Percentiles rank a stretch among this genome's conserved stretches.
phyloP scores from a whole-genome alignment of 2,329 filamentous ascomycete species.

The Blastomyces gilchristii region DNA sequence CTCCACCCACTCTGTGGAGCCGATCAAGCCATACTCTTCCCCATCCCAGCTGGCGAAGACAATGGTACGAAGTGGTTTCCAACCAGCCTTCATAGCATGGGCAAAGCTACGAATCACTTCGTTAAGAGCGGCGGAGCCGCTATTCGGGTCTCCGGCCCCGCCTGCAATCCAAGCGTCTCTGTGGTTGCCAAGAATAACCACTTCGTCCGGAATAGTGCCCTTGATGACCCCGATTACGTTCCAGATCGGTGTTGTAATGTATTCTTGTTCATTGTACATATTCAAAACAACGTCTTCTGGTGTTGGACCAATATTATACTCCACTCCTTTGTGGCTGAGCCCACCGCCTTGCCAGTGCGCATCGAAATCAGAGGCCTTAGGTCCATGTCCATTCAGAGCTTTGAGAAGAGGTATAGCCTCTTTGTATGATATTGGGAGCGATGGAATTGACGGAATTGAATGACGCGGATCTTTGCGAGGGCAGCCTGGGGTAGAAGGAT shows the following conservation, averaged over 20 bases:
- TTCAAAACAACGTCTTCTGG: conserved; percentile 62
- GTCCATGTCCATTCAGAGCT: conserved; percentile 80
- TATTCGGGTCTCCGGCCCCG: conserved; percentile 75
- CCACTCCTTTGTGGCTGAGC: conserved; percentile 65
- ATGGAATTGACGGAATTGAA: conserved; percentile 74
- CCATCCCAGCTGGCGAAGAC: conserved; percentile 82
- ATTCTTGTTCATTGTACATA: conserved; percentile 68
- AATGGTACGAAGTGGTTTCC: conserved; percentile 80
- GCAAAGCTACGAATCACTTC: conserved; percentile 70
- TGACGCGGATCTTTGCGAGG: conserved; percentile 61
- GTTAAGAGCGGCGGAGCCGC: conserved; percentile 67
- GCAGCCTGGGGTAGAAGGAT: conserved; percentile 81
- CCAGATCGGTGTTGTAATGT: conserved; percentile 73
- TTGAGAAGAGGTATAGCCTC: conserved; percentile 83
- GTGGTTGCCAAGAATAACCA: conserved; percentile 85
- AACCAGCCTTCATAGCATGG: conserved; percentile 58
- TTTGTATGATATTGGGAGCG: conserved; percentile 76
- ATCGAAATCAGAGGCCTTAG: conserved; percentile 62
- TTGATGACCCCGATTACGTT: conserved; percentile 89
- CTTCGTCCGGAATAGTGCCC: conserved; percentile 72
- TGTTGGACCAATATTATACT: conserved; percentile 78
- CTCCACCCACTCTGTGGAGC: conserved; percentile 88
- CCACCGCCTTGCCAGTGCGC: conserved; percentile 63
- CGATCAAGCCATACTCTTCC: conserved; percentile 76
- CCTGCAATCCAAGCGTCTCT: conserved; percentile 82